Base-by-base conservation (phyloP, 2,329 filamentous ascomycete genomes). In the Aspergillus carbonarius region DNA sequence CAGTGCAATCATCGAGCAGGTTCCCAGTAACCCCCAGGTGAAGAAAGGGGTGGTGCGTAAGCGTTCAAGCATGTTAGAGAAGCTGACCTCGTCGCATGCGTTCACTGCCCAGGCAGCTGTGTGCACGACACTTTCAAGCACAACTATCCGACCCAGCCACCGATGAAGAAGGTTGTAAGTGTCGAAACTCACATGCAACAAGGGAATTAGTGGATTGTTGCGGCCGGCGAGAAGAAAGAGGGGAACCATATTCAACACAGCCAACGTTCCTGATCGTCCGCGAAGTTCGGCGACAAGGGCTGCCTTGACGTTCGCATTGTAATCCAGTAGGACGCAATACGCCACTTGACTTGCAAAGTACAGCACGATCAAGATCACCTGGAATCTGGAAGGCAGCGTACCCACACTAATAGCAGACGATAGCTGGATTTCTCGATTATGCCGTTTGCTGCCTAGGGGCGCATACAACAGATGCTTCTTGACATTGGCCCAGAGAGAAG, bases 91-190 rank as follows among this genome's bases (percentile, higher is more conserved):
- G 18, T 71, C 65, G 35, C 64, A 66, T 25, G 88, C 88, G 63
- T 96, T 95, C 67, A 90, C 83, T 18, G 86, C 80, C 93, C 93
- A 99, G 35, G 88, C 86, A 23, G 83, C 66, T 8, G 88, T 90
- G 75, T 96, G 92, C 8, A 89, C 79, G 51, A 92, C 67, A 15
- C 84, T 78, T 73, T 95, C 89, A 3, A 89, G 54, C n/a, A 90
- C 84, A 25, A 91, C 85, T 44, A 93, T 85, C 25, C 91, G 85
- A 27, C 90, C 91, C 61, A 91, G 84, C 90, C 91, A 96, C 63
- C 91, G 85, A 74, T 96, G 91, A 52, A 95, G 79, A 8, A 95
- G 86, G 73, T 98, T 98, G 82, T 96, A 98, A 0, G 93, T 96
- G 75, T 98, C 95, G 78, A 97, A 99, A 74, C 91, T 93, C 73